Evolutionary conservation across 805 yeast genomes (phyloP).

Genomic region (Wickerhamomyces sydowiorum): DNA sequence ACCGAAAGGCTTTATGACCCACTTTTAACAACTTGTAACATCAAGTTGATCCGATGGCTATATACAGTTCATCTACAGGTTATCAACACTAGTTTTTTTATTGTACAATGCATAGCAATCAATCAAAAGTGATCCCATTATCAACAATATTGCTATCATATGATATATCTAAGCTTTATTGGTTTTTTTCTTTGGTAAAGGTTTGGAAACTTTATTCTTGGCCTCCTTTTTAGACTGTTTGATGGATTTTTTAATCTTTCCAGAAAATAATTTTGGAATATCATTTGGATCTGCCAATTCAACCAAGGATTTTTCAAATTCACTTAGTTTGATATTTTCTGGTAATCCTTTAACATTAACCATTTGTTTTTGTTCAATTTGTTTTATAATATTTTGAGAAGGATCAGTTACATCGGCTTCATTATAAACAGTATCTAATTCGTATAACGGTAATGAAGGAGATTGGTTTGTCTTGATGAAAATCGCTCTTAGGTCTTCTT

Average conservation of each 20-base stretch:
- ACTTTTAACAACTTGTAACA: too few species aligned
- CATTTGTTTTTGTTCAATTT: not conserved
- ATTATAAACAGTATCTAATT: conserved; percentile 44
- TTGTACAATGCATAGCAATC: too few species aligned
- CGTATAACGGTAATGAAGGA: conserved; percentile 81
- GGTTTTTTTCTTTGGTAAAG: not conserved
- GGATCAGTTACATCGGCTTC: conserved; percentile 25
- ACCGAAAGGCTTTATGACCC: too few species aligned
- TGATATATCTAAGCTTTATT: too few species aligned
- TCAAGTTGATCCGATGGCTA: too few species aligned
- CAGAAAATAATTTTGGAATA: conserved; percentile 53
- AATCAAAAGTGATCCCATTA: too few species aligned
- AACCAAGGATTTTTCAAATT: conserved; percentile 71
- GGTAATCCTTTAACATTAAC: conserved; percentile 26
- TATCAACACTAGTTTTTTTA: too few species aligned
- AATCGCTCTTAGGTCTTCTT: conserved; percentile 44
- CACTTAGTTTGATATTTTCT: conserved; percentile 40
- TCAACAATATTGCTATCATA: too few species aligned
- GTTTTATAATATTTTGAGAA: not conserved
- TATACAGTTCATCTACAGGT: too few species aligned
- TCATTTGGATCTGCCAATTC: conserved; percentile 80
- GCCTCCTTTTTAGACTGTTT: conserved; percentile 14
- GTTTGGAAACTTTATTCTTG: not conserved
- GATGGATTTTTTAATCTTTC: conserved; percentile 40
- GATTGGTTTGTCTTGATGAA: conserved; percentile 64